A percentile compares a stretch with the other conserved stretches of the same genome.
phyloP scores from a whole-genome alignment of 768 basidiomycete genomes.

The Lactarius psammicola region DNA sequence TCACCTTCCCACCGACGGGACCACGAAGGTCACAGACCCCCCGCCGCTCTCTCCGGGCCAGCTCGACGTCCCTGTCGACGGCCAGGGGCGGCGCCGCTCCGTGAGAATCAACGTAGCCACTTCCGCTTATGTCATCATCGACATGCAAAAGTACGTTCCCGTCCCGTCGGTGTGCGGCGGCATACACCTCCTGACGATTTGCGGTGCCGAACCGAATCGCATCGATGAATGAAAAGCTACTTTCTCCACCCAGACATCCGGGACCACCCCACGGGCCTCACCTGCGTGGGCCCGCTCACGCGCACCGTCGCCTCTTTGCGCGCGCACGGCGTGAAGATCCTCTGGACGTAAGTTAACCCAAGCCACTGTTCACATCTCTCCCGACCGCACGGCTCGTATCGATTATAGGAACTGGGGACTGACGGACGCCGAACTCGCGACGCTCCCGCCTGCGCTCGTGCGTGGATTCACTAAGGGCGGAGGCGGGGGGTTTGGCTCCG shows the following conservation, averaged over 20 bases:
- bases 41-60: constrained; percentile 30
- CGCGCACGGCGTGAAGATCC: constrained; percentile 50
- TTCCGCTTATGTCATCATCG: constrained; percentile 61
- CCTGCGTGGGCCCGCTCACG: constrained; percentile 55
- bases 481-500: constrained; percentile 45
- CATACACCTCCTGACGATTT: no score
- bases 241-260: constrained; percentile 63
- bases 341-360: constrained; percentile 55
- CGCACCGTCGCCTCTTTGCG: constrained; percentile 49
- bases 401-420: constrained; percentile 63
- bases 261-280: constrained; percentile 53
- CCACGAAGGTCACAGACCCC: constrained; percentile 21
- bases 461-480: constrained; percentile 37
- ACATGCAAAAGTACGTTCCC: constrained; percentile 65
- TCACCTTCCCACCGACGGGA: constrained; percentile 37
- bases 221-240: constrained; percentile 46
- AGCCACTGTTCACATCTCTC: not conserved
- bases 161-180: no score
- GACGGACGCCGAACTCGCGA: constrained; percentile 60
- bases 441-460: constrained; percentile 57
- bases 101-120: constrained; percentile 50
- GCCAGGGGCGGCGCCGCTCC: constrained; percentile 39
- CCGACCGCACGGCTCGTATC: not conserved
- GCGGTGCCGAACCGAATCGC: no score
- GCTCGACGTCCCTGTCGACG: constrained; percentile 54